A percentile compares a stretch with the other conserved stretches of the same genome.
Conservation (phyloP, 306 rosid genomes). For the Arachis hypogaea region DNA sequence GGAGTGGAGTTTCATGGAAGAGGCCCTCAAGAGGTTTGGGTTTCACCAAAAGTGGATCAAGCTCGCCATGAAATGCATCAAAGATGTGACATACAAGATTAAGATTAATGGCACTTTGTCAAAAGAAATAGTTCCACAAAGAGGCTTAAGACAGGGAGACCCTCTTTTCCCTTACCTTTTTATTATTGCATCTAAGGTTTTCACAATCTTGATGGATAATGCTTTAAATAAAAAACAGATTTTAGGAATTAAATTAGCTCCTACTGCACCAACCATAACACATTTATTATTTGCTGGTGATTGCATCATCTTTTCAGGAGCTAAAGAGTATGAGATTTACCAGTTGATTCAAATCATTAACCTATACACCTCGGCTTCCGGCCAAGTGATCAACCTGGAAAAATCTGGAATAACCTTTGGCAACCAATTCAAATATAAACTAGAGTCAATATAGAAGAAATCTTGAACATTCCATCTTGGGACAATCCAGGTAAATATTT, state of each 20-base stretch:
- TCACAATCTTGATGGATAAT: not conserved
- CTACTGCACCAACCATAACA: not conserved
- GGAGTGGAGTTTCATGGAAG: not conserved
- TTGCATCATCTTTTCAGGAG: not conserved
- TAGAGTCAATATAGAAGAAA: too few species aligned
- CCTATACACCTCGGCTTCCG: rapidly evolving
- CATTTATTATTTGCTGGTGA: not conserved
- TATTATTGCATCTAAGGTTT: not conserved
- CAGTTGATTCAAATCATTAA: not conserved
- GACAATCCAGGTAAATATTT: not conserved
- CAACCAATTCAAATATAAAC: too few species aligned
- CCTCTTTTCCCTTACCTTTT: not conserved
- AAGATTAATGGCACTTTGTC: not conserved
- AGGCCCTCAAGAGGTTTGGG: not conserved
- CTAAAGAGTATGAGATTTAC: not conserved
- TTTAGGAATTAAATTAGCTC: not conserved
- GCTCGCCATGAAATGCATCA: not conserved
- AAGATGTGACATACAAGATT: too few species aligned
- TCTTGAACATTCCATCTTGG: too few species aligned
- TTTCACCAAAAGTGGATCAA: not conserved
- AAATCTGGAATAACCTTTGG: too few species aligned
- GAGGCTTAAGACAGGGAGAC: not conserved
- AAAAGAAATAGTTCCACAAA: not conserved
- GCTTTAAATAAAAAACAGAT: not conserved
- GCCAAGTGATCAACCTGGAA: not conserved